Base-by-base conservation (phyloP, 176 grass and related monocot genomes). In the Alopecurus myosuroides region DNA sequence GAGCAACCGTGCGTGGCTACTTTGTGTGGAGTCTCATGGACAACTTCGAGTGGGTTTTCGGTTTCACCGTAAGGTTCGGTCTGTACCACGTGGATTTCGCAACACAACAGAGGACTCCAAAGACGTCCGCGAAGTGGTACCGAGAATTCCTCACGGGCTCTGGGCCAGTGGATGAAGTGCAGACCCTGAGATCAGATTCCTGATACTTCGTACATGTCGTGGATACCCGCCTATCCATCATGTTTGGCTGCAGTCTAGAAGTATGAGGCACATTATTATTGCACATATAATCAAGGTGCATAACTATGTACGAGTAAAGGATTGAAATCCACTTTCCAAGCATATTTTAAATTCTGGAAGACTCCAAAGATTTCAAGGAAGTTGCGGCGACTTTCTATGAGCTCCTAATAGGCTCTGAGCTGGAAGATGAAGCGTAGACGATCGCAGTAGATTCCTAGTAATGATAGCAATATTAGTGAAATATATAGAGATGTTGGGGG, bases 31-130 rank as follows among this genome's bases (percentile, higher is more conserved):
- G 76, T 7, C 29, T 94, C 13, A 15, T 94, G 35, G 92, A 94
- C 71, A 91, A 91, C 25, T 94, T 94, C 30, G 89, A 94, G 68
- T 94, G 92, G 92, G 0, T 1, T 23, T 89, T 85, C 15, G 92
- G 92, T 6, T 89, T 81, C 58, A 89, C 7, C 28, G 0, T 87
- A 13, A 87, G 62, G 10, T 94, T 58, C 8, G 92, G 92, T 2
- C 18, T 94, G 34, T 89, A 91, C 64, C 86, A 92, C 7, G 86
- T 94, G 5, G 76, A 94, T 68, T 92, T 81, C 11, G 22, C 60
- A 41, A 89, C 92, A 4, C 82, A 87, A 7, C 63, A 89, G 65
- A 86, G 89, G 85, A 89, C 28, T 52, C 89, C 92, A 5, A 83
- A 80, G 84, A 42, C 69, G 58, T 94, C 92, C 0, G 89, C 86